Evolutionary conservation across 2,329 filamentous ascomycete species (phyloP), one percentile per base, ranked within the genome.

Genomic region (Diaporthe citriasiana): DNA sequence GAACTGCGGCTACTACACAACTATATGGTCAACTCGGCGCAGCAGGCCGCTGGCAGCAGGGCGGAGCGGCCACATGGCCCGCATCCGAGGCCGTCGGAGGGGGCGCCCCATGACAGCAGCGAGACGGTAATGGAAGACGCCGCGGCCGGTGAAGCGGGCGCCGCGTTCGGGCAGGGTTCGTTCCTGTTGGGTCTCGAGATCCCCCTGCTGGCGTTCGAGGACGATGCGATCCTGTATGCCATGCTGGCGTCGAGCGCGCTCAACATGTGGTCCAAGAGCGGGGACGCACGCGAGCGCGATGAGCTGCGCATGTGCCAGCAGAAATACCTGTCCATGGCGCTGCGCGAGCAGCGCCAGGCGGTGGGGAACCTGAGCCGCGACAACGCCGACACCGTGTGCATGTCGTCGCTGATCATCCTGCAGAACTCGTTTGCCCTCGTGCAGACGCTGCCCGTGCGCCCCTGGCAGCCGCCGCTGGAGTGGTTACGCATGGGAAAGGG

Each of bases 381-480:
- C 38, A 80, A 81, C 63, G 81, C 81, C 35, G 82, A 84, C 76
- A 79, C 79, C 53, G 78, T 84, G 55, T 83, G 81, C 75, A 81
- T 83, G 71, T 80, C 81, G 30, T 79, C 80, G 50, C 77, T 84
- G 38, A 78, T 79, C 51, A 83, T 84, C 75, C 74, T 84, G 47
- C 78, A 79, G n/a, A 82, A 84, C 76, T 81, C 80, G 45, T 78
- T 83, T 68, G 82, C 82, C 10, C 77, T 83, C 10, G 82, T 84
- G 22, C 83, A 84, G 79, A 84, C 82, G 15, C 74, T 83, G 55
- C 77, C 80, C 25, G 69, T 79, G 35, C 78, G 81, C 59, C 82
- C 81, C 3, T 84, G 83, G 83, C 79, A 83, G 74, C 82, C 83
- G 42, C 83, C 82, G 22, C 63, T 81, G n/a, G 82, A 83, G 72